Base-by-base conservation (phyloP, 2,329 filamentous ascomycete genomes). In the Sporothrix curviconia region DNA sequence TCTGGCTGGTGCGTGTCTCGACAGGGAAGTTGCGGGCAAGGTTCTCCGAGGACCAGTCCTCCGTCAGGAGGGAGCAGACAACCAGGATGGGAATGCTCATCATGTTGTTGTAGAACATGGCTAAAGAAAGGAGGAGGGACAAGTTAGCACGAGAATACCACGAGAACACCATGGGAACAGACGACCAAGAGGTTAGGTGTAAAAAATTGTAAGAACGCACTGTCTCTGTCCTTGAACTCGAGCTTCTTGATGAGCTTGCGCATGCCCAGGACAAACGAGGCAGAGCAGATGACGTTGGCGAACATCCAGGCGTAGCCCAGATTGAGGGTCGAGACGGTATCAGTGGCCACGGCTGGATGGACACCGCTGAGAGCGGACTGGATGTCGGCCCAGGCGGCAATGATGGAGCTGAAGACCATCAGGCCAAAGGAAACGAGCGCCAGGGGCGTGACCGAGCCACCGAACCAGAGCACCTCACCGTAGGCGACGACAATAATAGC, bases 21-120 rank as follows among this genome's bases (percentile, higher is more conserved):
- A 76, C 66, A 2, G 94, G 94, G 77, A 99, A 99, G 79, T 97
- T 97, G 72, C 81, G 84, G 64, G 77, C 74, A 65, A 99, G 76
- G 75, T 99, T 99, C 61, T 80, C 79, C 52, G 82, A 77, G 7
- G 92, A 95, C 94, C 94, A 99, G 76, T 97, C 90, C 72, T 99
- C 94, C 64, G 87, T 77, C 62, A 96, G 66, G 55, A 96, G 76
- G 34, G 92, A 95, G 71, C 86, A 85, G 66, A 90, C 71, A 58
- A 97, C 73, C 54, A 99, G 84, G 67, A 97, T 87, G 28, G 94
- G 94, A 63, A 99, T 96, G 58, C 92, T 95, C 64, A 99, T 84
- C 49, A 97, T 82, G 75, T 99, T 97, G 83, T 99, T 99, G 81
- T 99, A 99, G 78, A 94, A 97, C 94, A 97, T 99, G 69, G 92